Evolutionary conservation across 768 basidiomycete genomes (phyloP), one percentile per base, ranked within the genome.

Genomic region (Leccinum incarnatum): DNA sequence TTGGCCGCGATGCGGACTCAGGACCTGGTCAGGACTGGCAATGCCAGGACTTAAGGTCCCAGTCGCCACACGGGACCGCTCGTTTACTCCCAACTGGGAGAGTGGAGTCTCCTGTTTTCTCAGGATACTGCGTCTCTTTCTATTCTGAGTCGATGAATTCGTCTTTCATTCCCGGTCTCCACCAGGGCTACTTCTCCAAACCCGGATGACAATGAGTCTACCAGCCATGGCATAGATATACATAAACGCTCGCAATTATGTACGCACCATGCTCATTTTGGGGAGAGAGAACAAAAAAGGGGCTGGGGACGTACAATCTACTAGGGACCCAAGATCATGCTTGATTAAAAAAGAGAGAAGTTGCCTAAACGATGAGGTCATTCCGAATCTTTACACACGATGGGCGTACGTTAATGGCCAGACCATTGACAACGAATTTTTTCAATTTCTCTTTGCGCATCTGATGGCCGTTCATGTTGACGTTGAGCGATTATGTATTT

Each of bases 401-500:
- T 58, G n/a, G 9, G 42, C 42, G 19, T 45, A 45, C 42, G 42
- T 21, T 21, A 45, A 32, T 19, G 19, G 19, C 42, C 19, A 45
- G 42, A 21, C 19, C 42, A 45, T 45, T 5, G 42, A 45, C 42
- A 45, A 45, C 19, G 42, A 45, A 19, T 45, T 45, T 45, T 45
- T 45, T 45, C 42, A 21, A 25, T 30, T 53, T 45, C 19, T 45
- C 47, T 45, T 11, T 51, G 54, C 50, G 55, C 55, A 67, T 64
- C 65, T 64, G 62, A 67, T 61, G 65, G 62, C 66, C 66, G 58
- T 61, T 52, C 57, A 65, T 57, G 65, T 42, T 65, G 47, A 65
- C 59, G 53, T 58, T 29, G 51, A 45, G 29, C 7, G 32, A 36
- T 62, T 47, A 58, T 53, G 57, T 53, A 51, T 45, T 45, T 45